Conservation (phyloP, 176 grass and related monocot species). For the Carex pumila region DNA sequence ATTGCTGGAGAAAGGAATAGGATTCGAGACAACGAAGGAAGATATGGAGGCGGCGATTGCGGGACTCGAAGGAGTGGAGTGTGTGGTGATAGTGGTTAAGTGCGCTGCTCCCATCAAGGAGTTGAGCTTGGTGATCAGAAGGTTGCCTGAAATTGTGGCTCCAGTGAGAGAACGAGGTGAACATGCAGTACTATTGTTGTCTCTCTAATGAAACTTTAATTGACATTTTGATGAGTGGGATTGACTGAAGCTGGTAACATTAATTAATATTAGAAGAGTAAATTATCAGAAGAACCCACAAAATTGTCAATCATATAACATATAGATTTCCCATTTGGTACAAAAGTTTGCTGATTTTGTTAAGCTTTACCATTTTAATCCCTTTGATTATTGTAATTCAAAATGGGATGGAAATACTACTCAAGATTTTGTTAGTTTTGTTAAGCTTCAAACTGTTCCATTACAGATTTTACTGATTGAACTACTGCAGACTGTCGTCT, state of each 20-base stretch:
- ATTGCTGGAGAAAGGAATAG: constrained; percentile 52
- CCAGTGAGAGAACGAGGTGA: constrained; percentile 54
- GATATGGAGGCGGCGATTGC: constrained; percentile 36
- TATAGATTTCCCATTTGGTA: background rate
- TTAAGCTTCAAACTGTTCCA: background rate
- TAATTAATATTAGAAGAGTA: background rate
- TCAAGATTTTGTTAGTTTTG: background rate
- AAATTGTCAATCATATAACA: background rate
- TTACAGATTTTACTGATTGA: background rate
- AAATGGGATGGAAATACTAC: background rate
- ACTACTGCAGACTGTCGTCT: background rate
- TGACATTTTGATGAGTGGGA: constrained; percentile 1
- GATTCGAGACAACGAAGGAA: constrained; percentile 18
- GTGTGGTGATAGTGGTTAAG: constrained; percentile 68
- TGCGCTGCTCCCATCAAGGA: constrained; percentile 55
- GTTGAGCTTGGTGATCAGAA: constrained; percentile 35
- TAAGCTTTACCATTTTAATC: background rate
- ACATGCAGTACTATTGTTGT: background rate
- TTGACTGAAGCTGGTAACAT: background rate
- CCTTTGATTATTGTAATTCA: background rate
- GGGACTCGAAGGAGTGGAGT: constrained; percentile 23
- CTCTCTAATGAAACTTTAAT: background rate
- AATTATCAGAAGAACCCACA: background rate
- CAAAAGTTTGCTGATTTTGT: background rate
- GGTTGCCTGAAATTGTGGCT: constrained; percentile 42